Evolutionary conservation across 192 early-diverging fungal species (phyloP).

Genomic region (Dispira parvispora): DNA sequence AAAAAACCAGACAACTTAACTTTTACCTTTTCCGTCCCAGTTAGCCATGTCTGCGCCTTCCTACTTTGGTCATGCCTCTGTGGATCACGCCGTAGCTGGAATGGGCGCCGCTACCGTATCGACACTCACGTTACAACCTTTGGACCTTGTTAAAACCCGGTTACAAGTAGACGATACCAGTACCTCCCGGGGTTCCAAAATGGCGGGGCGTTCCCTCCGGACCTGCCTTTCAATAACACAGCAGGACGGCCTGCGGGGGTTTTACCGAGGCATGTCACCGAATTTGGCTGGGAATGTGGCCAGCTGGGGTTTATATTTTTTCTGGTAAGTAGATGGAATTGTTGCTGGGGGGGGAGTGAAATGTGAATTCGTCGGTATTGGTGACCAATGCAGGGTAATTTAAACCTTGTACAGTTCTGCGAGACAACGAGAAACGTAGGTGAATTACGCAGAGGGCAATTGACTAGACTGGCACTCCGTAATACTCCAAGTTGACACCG

Average conservation of each 20-base stretch:
- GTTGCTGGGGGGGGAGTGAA: too few relatives aligned
- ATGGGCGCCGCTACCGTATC: constrained; percentile 69
- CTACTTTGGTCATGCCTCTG: constrained; percentile 3
- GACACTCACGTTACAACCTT: constrained; percentile 68
- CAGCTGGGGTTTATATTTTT: constrained; percentile 97
- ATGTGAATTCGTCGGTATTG: too few relatives aligned
- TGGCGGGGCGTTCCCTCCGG: constrained; percentile 46
- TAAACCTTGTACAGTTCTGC: too few relatives aligned
- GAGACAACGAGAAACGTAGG: too few relatives aligned
- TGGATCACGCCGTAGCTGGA: constrained; percentile 81
- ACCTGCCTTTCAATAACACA: constrained; percentile 38
- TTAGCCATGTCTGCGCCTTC: not conserved
- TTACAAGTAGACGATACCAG: constrained; percentile 60
- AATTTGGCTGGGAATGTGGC: constrained; percentile 80
- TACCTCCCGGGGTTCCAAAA: constrained; percentile 21
- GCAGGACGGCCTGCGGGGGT: constrained; percentile 44
- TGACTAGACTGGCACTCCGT: too few relatives aligned
- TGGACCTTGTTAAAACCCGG: constrained; percentile 89
- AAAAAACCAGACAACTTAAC: too few relatives aligned
- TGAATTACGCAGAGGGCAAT: too few relatives aligned
- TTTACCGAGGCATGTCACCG: constrained; percentile 82
- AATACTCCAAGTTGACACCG: too few relatives aligned
- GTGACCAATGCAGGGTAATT: too few relatives aligned
- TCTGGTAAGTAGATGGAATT: constrained; percentile 47
- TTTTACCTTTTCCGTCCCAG: not conserved